Base-by-base conservation (phyloP, 495 filamentous ascomycete genomes). In the Mycothermus thermophilus region DNA sequence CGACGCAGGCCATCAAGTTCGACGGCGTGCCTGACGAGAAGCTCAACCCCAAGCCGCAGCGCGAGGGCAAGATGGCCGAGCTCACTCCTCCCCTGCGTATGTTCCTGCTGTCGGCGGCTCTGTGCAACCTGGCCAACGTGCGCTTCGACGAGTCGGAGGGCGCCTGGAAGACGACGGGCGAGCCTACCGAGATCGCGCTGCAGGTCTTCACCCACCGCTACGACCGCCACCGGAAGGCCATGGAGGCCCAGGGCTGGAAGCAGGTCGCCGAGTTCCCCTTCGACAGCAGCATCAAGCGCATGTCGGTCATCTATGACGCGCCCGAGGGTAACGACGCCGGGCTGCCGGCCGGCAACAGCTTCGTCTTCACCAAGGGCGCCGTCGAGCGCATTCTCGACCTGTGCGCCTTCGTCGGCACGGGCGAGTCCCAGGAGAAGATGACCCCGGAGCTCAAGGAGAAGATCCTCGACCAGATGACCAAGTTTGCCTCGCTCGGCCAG, bases 181-280 rank as follows among this genome's bases (percentile, higher is more conserved):
- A 88, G 46, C 83, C 83, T 15, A 90, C 83, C 8, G 83, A 88
- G 49, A 82, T 87, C 41, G 82, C 83, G 6, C 62, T 90, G 1
- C 80, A 86, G 42, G 77, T 90, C 25, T 80, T 90, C 39, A 70
- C 79, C 0, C 65, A 77, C 50, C 71, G 83, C 23, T 85, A 85
- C 47, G 60, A 72, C 10, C 63, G 60, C 34, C 75, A 74, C 30
- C 73, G 70, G 41, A 67, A 62, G 38, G 43, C 66, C 2, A 52
- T 76, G 9, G 59, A 65, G 26, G 47, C 55, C 2, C 46, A 62
- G 3, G 74, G 71, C 10, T 77, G 81, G 65, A 62, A 69, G 32
- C 74, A 83, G 41, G 52, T 76, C 11, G 71, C 69, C 23, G 83
- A 90, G 53, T 87, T 81, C 45, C 78, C 80, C 5, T 90, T 90